Conservation (phyloP, 2,329 filamentous ascomycete genomes). For the Pseudocercospora eumusae region DNA sequence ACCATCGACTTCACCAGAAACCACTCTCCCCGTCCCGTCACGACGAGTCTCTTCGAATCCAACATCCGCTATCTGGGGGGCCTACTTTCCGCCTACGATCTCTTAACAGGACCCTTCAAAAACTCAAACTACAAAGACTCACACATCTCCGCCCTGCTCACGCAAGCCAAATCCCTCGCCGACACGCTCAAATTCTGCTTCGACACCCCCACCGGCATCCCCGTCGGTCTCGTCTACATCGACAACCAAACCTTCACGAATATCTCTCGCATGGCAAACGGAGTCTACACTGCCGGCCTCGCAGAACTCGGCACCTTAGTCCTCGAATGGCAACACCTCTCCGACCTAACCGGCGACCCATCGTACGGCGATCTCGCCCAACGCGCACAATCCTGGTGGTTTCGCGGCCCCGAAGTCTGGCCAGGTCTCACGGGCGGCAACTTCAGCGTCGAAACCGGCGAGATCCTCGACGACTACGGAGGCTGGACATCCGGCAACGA, state of each 20-base stretch:
- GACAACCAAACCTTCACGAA: conserved; percentile 39
- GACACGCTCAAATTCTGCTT: conserved; percentile 77
- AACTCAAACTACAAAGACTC: conserved; percentile 26
- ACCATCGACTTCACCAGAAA: conserved; percentile 69
- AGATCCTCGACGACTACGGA: conserved; percentile 66
- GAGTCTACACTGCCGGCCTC: conserved; percentile 64
- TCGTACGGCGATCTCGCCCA: conserved; percentile 68
- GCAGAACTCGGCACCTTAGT: conserved; percentile 77
- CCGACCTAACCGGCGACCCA: conserved; percentile 69
- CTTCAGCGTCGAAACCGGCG: conserved; percentile 65
- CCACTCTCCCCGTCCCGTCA: conserved; percentile 17
- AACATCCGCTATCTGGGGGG: conserved; percentile 87
- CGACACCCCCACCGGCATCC: conserved; percentile 72
- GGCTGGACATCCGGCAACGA: conserved; percentile 78
- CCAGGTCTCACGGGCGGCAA: conserved; percentile 72
- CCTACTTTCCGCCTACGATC: conserved; percentile 72
- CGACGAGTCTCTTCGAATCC: conserved; percentile 75
- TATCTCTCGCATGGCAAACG: conserved; percentile 43
- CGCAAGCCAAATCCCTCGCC: conserved; percentile 68
- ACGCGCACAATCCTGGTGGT: conserved; percentile 68
- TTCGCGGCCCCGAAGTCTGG: conserved; percentile 71
- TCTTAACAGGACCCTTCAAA: conserved; percentile 66
- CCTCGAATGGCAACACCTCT: conserved; percentile 80
- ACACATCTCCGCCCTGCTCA: conserved; percentile 62
- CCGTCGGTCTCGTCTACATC: conserved; percentile 68